Conservation (phyloP, 495 filamentous ascomycete species). For the Tuber magnatum region DNA sequence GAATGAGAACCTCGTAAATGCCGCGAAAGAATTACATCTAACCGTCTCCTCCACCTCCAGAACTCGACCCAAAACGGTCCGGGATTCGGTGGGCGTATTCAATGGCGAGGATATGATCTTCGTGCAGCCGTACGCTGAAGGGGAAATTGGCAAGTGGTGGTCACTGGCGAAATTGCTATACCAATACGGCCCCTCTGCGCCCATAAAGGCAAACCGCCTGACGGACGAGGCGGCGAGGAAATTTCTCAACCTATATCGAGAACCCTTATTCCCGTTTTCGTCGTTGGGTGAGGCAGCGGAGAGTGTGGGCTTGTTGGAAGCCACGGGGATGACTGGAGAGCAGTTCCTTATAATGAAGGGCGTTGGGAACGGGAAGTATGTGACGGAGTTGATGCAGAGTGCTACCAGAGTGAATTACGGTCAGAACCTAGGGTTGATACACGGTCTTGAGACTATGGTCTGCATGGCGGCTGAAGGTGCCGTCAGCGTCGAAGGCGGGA, state of each 20-base stretch:
- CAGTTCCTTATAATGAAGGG: conserved; percentile 63
- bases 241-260: conserved; percentile 75
- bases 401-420: conserved; percentile 94
- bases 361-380: conserved; percentile 55
- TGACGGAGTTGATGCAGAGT: conserved; percentile 82
- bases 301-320: conserved; percentile 57
- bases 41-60: conserved; percentile 41
- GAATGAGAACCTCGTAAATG: conserved; percentile 73
- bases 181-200: conserved; percentile 70
- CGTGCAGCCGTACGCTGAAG: conserved; percentile 42
- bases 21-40: conserved; percentile 66
- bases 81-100: conserved; percentile 52
- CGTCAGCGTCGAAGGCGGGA: conserved; percentile 71
- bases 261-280: conserved; percentile 72
- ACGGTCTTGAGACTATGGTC: conserved; percentile 88
- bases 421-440: conserved; percentile 74
- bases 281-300: conserved; percentile 61
- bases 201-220: conserved; percentile 63
- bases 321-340: conserved; percentile 62
- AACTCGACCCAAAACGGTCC: conserved; percentile 34
- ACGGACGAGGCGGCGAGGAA: conserved; percentile 63
- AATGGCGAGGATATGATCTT: conserved; percentile 73
- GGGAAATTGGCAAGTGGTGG: conserved; percentile 62
- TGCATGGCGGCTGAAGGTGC: conserved; percentile 86
- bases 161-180: conserved; percentile 68